A percentile compares a stretch with the other conserved stretches of the same genome.
Evolutionary conservation across 352 stramenopile species (phyloP).

Genomic region (Globisporangium emineosum): DNA sequence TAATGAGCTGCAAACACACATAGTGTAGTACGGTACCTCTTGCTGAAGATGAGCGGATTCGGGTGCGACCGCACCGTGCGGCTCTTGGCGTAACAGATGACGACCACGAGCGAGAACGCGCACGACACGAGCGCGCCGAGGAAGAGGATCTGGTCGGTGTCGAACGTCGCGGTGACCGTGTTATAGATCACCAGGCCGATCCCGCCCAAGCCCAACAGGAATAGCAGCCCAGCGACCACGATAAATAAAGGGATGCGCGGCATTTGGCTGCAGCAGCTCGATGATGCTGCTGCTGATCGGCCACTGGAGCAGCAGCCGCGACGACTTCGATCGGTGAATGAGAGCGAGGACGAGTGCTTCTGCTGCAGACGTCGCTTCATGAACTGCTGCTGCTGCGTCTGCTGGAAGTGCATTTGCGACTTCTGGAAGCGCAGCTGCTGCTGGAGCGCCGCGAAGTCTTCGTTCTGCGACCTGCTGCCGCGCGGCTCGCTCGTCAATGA

Average conservation of each 20-base stretch:
- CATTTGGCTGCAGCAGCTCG: constrained; percentile 2
- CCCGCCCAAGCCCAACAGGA: constrained; percentile 36
- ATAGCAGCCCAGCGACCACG: constrained; percentile 30
- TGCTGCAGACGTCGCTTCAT: constrained; percentile 12
- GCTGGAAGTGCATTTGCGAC: constrained; percentile 15
- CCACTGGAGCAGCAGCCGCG: background rate
- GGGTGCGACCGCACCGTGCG: constrained; percentile 58
- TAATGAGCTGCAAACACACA: background rate
- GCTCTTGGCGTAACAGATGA: constrained; percentile 65
- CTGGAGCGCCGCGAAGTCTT: constrained; percentile 25
- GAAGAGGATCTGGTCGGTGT: constrained; percentile 64
- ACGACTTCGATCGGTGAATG: background rate
- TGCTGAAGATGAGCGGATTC: constrained; percentile 86
- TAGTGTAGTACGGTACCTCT: constrained; percentile 49
- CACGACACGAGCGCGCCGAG: constrained; percentile 64
- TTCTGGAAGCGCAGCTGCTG: constrained; percentile 8
- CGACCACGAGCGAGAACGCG: constrained; percentile 72
- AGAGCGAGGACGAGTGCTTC: background rate
- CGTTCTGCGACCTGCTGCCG: constrained; percentile 33
- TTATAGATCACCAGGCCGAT: constrained; percentile 26
- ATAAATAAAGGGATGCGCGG: constrained; percentile 25
- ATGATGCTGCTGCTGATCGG: background rate
- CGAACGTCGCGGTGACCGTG: constrained; percentile 22
- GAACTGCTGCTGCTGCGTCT: constrained; percentile 21
- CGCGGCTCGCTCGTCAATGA: constrained; percentile 50